Percentiles rank a stretch among this genome's conserved stretches.
Evolutionary conservation across 2,329 filamentous ascomycete species (phyloP).

Genomic region (Microdochium trichocladiopsis): DNA sequence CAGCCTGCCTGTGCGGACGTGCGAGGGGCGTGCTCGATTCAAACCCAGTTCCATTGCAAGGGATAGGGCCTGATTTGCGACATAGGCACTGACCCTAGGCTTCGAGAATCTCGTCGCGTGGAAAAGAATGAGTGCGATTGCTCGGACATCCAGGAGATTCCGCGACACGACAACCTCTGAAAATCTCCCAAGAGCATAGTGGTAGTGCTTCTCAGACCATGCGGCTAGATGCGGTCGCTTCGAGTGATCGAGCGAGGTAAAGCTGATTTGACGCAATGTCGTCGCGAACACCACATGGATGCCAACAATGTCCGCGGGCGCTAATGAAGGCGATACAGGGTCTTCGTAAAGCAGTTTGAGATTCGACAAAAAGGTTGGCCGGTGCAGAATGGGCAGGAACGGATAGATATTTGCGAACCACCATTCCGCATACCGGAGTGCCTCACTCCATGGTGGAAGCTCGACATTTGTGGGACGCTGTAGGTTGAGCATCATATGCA

Average conservation of each 20-base stretch:
- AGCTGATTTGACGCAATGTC: constrained; percentile 66
- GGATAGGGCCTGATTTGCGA: constrained; percentile 57
- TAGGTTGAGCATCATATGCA: constrained; percentile 57
- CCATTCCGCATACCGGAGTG: constrained; percentile 64
- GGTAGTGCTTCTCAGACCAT: constrained; percentile 70
- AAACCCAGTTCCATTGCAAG: constrained; percentile 69
- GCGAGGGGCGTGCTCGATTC: constrained; percentile 58
- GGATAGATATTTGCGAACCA: constrained; percentile 67
- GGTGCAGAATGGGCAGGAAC: constrained; percentile 72
- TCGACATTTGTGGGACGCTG: constrained; percentile 49
- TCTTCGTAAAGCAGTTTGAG: constrained; percentile 65
- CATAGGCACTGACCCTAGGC: constrained; percentile 65
- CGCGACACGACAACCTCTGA: constrained; percentile 56
- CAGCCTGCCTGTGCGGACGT: constrained; percentile 42
- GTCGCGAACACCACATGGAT: constrained; percentile 76
- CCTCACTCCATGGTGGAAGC: constrained; percentile 57
- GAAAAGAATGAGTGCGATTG: constrained; percentile 61
- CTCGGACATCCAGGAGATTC: constrained; percentile 63
- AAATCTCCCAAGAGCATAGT: constrained; percentile 64
- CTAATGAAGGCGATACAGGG: constrained; percentile 48
- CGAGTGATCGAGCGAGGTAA: constrained; percentile 44
- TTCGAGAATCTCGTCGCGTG: constrained; percentile 75
- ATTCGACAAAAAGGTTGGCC: constrained; percentile 60
- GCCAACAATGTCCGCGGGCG: constrained; percentile 58
- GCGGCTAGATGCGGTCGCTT: constrained; percentile 42